Evolutionary conservation across 768 basidiomycete species (phyloP).

Genomic region (Neoboletus magnificus): DNA sequence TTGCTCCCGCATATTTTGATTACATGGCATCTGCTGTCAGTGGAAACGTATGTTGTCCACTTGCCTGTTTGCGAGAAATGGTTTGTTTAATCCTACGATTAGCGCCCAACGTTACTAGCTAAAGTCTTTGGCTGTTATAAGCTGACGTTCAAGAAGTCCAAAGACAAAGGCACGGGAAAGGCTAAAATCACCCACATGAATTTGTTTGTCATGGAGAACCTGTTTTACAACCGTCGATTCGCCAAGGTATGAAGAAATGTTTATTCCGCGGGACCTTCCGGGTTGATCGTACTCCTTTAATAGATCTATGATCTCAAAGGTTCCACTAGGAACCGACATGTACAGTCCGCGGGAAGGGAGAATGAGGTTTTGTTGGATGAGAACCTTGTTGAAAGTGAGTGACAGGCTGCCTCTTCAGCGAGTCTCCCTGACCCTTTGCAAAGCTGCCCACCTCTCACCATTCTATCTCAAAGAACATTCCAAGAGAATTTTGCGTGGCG

Average conservation of each 20-base stretch:
- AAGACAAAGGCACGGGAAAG: slow-evolving; percentile 58
- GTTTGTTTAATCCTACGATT: slow-evolving; percentile 6
- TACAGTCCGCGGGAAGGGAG: slow-evolving; percentile 82
- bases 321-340: slow-evolving; percentile 89
- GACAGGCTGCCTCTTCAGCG: background rate
- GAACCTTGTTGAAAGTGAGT: slow-evolving; percentile 86
- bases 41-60: slow-evolving; percentile 58
- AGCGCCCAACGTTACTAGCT: slow-evolving; percentile 93
- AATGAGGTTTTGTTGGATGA: slow-evolving; percentile 96
- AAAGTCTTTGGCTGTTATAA: slow-evolving; percentile 98
- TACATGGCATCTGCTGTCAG: slow-evolving; percentile 95
- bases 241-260: slow-evolving; percentile 56
- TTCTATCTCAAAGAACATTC: slow-evolving; percentile 97
- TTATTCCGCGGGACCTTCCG: background rate
- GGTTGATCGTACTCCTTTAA: background rate
- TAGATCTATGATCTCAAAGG: slow-evolving; percentile 98
- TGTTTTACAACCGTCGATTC: slow-evolving; percentile 91
- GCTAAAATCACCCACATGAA: slow-evolving; percentile 90
- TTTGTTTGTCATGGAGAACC: slow-evolving; percentile 95
- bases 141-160: slow-evolving; percentile 80
- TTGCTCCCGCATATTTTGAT: slow-evolving; percentile 96
- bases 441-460: slow-evolving; percentile 82
- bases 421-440: slow-evolving; percentile 8
- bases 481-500: slow-evolving; percentile 86
- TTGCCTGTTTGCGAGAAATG: background rate